These are phyloP conservation scores for Globisporangium heterothallicum DNA, from an alignment of 352 stramenopile species.

Conservation along the genomic window DNA sequence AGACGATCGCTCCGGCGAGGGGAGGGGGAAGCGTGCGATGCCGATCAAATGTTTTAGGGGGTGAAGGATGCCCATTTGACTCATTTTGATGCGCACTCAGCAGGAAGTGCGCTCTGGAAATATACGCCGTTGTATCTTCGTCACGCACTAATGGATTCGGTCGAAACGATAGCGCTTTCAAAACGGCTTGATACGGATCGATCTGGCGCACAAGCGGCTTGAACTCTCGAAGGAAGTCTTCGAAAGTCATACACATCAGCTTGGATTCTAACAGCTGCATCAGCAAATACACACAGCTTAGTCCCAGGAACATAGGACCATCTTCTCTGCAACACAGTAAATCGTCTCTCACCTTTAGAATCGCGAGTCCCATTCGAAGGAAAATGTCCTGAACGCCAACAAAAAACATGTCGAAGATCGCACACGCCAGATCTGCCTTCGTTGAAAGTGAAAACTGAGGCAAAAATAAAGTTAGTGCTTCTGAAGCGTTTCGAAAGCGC, in stretches of 20 bases:
- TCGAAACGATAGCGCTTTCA: slow-evolving; percentile 47
- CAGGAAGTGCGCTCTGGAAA: slow-evolving; percentile 50
- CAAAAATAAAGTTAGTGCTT: too few species aligned
- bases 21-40: slow-evolving; percentile 65
- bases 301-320: too few species aligned
- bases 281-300: too few species aligned
- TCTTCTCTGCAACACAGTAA: background rate
- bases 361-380: slow-evolving; percentile 67
- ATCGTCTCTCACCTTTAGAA: slow-evolving; percentile 78
- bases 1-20: slow-evolving; percentile 32
- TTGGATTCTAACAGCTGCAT: slow-evolving; percentile 53
- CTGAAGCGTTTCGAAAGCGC: too few species aligned
- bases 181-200: slow-evolving; percentile 72
- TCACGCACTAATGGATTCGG: slow-evolving; percentile 39
- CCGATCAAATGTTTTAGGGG: slow-evolving; percentile 39
- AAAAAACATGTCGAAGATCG: slow-evolving; percentile 84
- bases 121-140: slow-evolving; percentile 51
- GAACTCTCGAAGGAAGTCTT: slow-evolving; percentile 82
- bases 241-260: slow-evolving; percentile 81
- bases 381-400: slow-evolving; percentile 78
- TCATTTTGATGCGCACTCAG: slow-evolving; percentile 24
- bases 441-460: slow-evolving; percentile 82
- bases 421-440: slow-evolving; percentile 72
- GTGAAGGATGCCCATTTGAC: slow-evolving; percentile 17
- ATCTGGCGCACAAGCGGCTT: slow-evolving; percentile 68